Base-by-base conservation (phyloP, 169 alveolate genomes). In the Babesia divergens region DNA sequence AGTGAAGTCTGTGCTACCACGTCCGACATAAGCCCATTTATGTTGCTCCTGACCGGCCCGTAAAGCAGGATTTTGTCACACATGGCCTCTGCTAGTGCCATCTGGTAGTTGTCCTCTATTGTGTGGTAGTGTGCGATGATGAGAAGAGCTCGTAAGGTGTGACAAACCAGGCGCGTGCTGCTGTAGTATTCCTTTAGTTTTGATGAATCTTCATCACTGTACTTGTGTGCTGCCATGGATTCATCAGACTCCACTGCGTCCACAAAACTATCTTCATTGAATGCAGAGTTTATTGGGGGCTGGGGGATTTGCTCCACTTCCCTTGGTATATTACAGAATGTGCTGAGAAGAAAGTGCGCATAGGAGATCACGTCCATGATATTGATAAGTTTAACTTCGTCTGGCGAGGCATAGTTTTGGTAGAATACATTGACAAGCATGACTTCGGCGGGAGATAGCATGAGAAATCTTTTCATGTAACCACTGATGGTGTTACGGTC, bases 381-480 rank as follows among this genome's bases (percentile, higher is more conserved):
- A 46, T 51, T 54, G 3, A 66, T 66, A 11, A 54, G 58, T 20
- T 51, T 51, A 4, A 29, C 32, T 32, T 66, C 68, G 3, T 51
- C 67, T 6, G 77, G 68, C 38, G 31, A 24, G 18, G 77, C 56
- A 7, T 26, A 42, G 42, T 66, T 66, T 28, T 66, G 77, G 67
- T 53, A 66, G 77, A 66, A 66, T 8, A 66, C 38, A 34, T 26
- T 53, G 28, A 66, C 43, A 8, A 66, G 49, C 24, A 66, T 47
- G 55, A 66, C 9, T 40, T 66, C 77, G 22, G 67, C 65, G 28
- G 77, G 77, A 13, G 77, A n/a, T 0, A 54, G 72, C 49, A 46
- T 44, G 22, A 24, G 4, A 38, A 62, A 62, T 34, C 56, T 26
- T 29, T 44, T 24, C 72, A 62, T 62, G 24, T 62, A 62, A 29